Percentiles rank a stretch among this genome's conserved stretches.
These are phyloP conservation scores for Ophiostoma australiae DNA, from an alignment of 2,329 filamentous ascomycete genomes.

Conservation along the genomic window DNA sequence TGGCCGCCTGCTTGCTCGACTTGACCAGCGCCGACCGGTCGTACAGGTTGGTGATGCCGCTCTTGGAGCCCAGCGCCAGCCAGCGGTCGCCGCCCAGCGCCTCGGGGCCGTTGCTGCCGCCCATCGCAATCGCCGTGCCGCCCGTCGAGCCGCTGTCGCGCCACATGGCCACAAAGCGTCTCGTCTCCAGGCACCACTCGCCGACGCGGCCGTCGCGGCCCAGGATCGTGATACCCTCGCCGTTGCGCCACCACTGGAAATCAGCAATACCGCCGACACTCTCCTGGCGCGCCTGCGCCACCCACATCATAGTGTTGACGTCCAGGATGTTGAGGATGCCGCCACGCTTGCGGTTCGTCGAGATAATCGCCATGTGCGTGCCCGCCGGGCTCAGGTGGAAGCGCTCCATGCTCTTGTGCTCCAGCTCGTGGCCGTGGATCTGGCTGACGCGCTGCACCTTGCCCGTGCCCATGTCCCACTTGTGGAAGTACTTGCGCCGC, in stretches of 20 bases:
- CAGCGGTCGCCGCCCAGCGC: constrained; percentile 74
- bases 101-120: constrained; percentile 59
- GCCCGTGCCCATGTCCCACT: constrained; percentile 83
- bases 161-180: constrained; percentile 75
- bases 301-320: constrained; percentile 78
- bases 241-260: constrained; percentile 87
- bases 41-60: constrained; percentile 90
- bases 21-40: constrained; percentile 67
- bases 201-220: constrained; percentile 85
- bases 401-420: constrained; percentile 85
- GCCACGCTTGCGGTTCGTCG: constrained; percentile 75
- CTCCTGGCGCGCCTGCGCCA: constrained; percentile 75
- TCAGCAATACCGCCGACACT: constrained; percentile 79
- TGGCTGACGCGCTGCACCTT: constrained; percentile 75
- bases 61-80: constrained; percentile 81
- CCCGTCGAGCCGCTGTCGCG: constrained; percentile 83
- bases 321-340: constrained; percentile 83
- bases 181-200: constrained; percentile 71
- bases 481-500: constrained; percentile 85
- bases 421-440: constrained; percentile 68
- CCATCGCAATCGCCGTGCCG: constrained; percentile 75
- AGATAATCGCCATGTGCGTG: constrained; percentile 75
- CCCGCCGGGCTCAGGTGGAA: constrained; percentile 87
- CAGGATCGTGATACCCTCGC: constrained; percentile 73
- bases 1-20: constrained; percentile 33